A percentile compares a stretch with the other conserved stretches of the same genome.
Evolutionary conservation across 2,329 filamentous ascomycete genomes (phyloP).

Genomic region (Talaromyces albobiverticillius): DNA sequence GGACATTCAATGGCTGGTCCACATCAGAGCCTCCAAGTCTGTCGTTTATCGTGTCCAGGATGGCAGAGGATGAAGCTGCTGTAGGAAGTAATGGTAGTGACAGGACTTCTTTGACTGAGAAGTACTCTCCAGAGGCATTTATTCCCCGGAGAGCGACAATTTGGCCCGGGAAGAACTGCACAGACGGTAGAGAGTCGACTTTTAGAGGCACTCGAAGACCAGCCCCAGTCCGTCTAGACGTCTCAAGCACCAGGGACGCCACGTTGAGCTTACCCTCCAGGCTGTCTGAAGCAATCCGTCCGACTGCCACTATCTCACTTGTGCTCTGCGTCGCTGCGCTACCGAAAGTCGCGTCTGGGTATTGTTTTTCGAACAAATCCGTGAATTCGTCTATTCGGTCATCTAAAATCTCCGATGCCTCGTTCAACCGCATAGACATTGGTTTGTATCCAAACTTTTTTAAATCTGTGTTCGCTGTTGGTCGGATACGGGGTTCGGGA

Average conservation of each 20-base stretch:
- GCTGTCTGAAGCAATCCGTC: slow-evolving; percentile 85
- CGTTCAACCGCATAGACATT: slow-evolving; percentile 90
- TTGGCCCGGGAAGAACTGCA: slow-evolving; percentile 91
- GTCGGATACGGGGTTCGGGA: slow-evolving; percentile 72
- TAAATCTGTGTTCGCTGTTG: slow-evolving; percentile 81
- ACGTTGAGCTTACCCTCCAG: slow-evolving; percentile 80
- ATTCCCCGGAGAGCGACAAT: slow-evolving; percentile 83
- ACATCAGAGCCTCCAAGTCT: slow-evolving; percentile 63
- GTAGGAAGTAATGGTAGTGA: slow-evolving; percentile 70
- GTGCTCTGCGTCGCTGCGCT: slow-evolving; percentile 83
- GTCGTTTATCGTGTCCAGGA: slow-evolving; percentile 66
- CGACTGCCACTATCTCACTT: slow-evolving; percentile 82
- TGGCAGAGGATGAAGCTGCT: slow-evolving; percentile 66
- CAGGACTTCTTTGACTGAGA: slow-evolving; percentile 74
- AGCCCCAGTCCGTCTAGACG: slow-evolving; percentile 76
- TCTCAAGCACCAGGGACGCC: slow-evolving; percentile 83
- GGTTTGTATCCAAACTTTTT: slow-evolving; percentile 91
- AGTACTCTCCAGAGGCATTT: slow-evolving; percentile 81
- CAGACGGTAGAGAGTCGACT: slow-evolving; percentile 64
- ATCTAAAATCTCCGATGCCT: slow-evolving; percentile 89
- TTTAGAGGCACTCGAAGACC: slow-evolving; percentile 79
- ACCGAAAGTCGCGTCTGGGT: slow-evolving; percentile 79
- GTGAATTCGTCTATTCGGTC: slow-evolving; percentile 92
- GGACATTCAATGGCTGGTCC: slow-evolving; percentile 67
- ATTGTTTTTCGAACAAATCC: slow-evolving; percentile 67